Evolutionary conservation across 306 rosid species (phyloP), one percentile per base, ranked within the genome.

Genomic region (Begonia masoniana): DNA sequence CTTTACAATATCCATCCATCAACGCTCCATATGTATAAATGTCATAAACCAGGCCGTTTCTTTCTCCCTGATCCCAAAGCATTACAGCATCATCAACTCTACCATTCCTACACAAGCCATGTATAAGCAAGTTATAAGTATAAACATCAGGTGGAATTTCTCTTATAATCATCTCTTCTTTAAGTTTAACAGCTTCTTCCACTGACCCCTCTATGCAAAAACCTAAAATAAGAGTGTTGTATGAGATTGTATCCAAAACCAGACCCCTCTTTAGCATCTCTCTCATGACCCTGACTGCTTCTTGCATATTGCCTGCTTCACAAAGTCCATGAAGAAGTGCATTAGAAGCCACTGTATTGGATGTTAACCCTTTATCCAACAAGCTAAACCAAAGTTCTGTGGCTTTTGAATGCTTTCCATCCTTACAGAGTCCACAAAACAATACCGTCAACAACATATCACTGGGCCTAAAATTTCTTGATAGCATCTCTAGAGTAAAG

Each of bases 281-380:
- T 51, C 74, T 62, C 43, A 71, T 55, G 31, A 69, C 41, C 17
- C 36, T 19, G 19, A 71, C 61, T 51, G 67, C 80, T 57, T 69
- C 82, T 57, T 72, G 59, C 80, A 76, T 71, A 62, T 70, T 59
- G 55, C 66, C 78, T 46, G 59, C 69, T 52, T 51, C 73, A 65
- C 85, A 76, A 58, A 84, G 83, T 50, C 89, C 86, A 67, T 76
- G 69, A 47, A 81, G 76, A 62, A 84, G 79, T 51, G 86, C 82
- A 41, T 84, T 84, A 43, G 86, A 84, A 69, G 94, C 69, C 4
- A 47, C 57, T 0, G 71, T 73, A 74, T 82, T 84, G 23, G 80
- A 71, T 36, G 82, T 55, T 60, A 70, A 62, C 61, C 83, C 81
- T 60, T 67, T 76, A 48, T 59, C 72, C 24, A 64, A 82, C 51